Evolutionary conservation across 768 basidiomycete genomes (phyloP), one percentile per base, ranked within the genome.

Genomic region (Infundibulicybe gibba): DNA sequence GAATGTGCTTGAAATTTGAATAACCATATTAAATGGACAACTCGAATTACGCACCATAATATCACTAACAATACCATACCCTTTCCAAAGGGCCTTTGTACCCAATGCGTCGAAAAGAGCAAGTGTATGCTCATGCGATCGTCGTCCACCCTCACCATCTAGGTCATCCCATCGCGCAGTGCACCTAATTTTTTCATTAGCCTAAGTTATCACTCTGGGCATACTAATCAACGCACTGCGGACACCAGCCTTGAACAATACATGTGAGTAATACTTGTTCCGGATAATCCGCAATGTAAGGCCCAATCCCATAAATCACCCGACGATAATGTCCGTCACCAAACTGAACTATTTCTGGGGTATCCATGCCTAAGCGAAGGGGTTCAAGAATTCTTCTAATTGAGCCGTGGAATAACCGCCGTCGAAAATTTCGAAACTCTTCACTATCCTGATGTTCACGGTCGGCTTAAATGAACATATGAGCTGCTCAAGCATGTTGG

Each of bases 51-150:
- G 42, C 48, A 65, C 63, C 20, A 57, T 44, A 31, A 62, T 45
- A 34, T 63, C 58, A n/a, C 41, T 43, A 16, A 51, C 43, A 47
- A 67, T 55, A 6, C 65, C 64, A 47, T 52, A 67, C 11, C 61
- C 47, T 39, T 59, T 54, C 63, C 62, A 62, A 20, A 63, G 45
- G 1, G 44, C 51, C 17, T 48, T 44, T 13, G 44, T 48, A 14
- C 51, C 45, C 40, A 53, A 56, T 10, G 42, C 45, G 5, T 54
- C 44, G 0, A 58, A 48, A 3, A 61, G 45, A 9, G 49, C n/a
- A 14, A n/a, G 14, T 8, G 57, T 61, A 30, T 57, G 56, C 9
- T 51, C 51, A 4, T 41, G 41, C 10, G 49, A 33, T 20, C 3
- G 60, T 50, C 25, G 25, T 25, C 25, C 25, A 20, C 3, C 49